phyloP scores from a whole-genome alignment of 805 yeast species.

The Suhomyces tanzawaensis region DNA sequence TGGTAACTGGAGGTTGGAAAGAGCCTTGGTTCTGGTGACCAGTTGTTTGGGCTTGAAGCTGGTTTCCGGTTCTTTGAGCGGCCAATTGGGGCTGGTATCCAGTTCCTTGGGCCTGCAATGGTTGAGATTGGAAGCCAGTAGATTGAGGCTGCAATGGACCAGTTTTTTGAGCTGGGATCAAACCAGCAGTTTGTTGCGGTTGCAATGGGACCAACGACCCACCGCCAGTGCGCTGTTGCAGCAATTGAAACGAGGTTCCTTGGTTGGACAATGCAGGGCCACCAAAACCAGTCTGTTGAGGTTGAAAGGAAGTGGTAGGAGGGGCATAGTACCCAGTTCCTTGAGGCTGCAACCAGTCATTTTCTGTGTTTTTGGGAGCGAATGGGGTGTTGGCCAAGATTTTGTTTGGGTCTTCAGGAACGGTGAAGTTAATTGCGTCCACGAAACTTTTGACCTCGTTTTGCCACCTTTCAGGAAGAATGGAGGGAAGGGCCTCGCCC shows the following conservation, averaged over 20 bases:
- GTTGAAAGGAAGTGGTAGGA: conserved; percentile 33
- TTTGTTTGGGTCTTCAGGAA: conserved; percentile 55
- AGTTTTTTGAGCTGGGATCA: conserved; percentile 47
- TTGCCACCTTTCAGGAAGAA: conserved; percentile 66
- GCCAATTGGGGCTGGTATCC: conserved; percentile 26
- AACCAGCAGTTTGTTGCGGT: conserved; percentile 70
- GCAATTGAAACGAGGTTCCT: conserved; percentile 14
- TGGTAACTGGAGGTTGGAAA: conserved; percentile 16
- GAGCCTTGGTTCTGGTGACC: conserved; percentile 14
- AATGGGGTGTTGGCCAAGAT: conserved; percentile 46
- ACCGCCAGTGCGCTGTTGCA: conserved; percentile 46
- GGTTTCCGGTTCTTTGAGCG: conserved; percentile 22
- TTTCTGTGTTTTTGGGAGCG: conserved; percentile 13
- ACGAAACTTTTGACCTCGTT: conserved; percentile 88
- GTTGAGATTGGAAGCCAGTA: conserved; percentile 19
- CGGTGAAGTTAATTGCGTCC: conserved; percentile 78
- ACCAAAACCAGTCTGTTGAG: conserved; percentile 38
- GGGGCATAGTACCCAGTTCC: conserved; percentile 22
- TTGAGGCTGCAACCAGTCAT: conserved; percentile 34
- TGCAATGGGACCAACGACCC: conserved; percentile 47
- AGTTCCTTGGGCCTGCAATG: conserved; percentile 41
- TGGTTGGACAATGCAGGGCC: conserved; percentile 1
- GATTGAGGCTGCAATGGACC: conserved; percentile 30
- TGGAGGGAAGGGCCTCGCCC: conserved; percentile 75
- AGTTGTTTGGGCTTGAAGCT: conserved; percentile 23